phyloP scores from a whole-genome alignment of 2,329 filamentous ascomycete species.

The Colletotrichum lentis region DNA sequence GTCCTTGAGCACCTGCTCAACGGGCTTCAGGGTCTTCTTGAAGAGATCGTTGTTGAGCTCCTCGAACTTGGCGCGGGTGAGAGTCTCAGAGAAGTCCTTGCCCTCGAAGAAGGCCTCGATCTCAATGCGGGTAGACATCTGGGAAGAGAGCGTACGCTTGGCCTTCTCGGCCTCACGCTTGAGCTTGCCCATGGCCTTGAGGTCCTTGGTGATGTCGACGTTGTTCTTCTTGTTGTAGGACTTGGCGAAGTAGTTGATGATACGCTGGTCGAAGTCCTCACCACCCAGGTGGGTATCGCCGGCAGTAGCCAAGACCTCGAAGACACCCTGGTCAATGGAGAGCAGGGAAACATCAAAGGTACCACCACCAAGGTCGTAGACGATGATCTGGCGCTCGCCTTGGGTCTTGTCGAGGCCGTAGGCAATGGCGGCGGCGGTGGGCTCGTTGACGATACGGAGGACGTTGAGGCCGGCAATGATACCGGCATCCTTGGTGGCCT shows the following conservation, averaged over 20 bases:
- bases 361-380: slow-evolving; percentile 94
- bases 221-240: slow-evolving; percentile 97
- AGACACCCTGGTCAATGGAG: slow-evolving; percentile 89
- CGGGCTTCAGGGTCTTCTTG: slow-evolving; percentile 99
- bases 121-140: slow-evolving; percentile 93
- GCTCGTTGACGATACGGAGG: slow-evolving; percentile 95
- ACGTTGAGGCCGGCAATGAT: slow-evolving; percentile 92
- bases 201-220: slow-evolving; percentile 91
- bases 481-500: slow-evolving; percentile 95
- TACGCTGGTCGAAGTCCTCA: slow-evolving; percentile 98
- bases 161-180: slow-evolving; percentile 99
- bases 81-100: slow-evolving; percentile 97
- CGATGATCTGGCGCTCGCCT: slow-evolving; percentile 86
- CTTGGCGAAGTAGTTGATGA: slow-evolving; percentile 97
- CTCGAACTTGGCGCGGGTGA: slow-evolving; percentile 99
- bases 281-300: slow-evolving; percentile 98
- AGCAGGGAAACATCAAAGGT: slow-evolving; percentile 95
- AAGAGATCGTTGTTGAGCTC: slow-evolving; percentile 99
- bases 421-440: slow-evolving; percentile 92
- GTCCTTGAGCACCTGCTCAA: slow-evolving; percentile 98
- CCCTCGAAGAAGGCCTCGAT: slow-evolving; percentile 97
- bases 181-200: slow-evolving; percentile 98
- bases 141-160: slow-evolving; percentile 95
- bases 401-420: slow-evolving; percentile 91
- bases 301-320: slow-evolving; percentile 92